Base-by-base conservation (phyloP, 371 early-diverging fungal genomes). In the Batkoa obscura region DNA sequence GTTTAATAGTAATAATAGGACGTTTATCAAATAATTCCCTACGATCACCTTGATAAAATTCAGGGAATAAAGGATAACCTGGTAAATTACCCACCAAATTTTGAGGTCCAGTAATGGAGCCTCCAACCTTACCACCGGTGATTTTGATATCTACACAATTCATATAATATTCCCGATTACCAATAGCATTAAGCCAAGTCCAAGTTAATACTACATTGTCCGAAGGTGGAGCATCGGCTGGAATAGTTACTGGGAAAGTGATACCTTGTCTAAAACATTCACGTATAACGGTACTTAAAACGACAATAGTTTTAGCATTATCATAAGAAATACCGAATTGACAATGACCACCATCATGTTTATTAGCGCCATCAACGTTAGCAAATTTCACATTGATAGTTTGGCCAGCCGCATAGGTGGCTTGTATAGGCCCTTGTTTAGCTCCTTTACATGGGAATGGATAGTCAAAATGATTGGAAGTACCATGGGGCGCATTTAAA, bases 241-340 rank as follows among this genome's bases (percentile, higher is more conserved):
- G 83, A 51, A 83, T 66, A 17, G 57, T 63, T 37, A 83, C 68
- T 3, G 63, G 34, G 50, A 71, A 69, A 23, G 43, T 59, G 12
- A 62, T 42, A 8, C 52, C 42, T 57, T 58, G 58, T 4, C 60
- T 51, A 41, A 75, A 62, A 55, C 58, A 58, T 15, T 39, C 12
- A 3, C 69, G 61, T 45, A 76, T 60, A 47, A 74, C 64, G 34
- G 71, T 72, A 17, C 76, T 63, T 48, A 83, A 23, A n/a, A 78
- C 80, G 1, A 76, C 80, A 61, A 74, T 82, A 43, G 70, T 72
- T 34, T 66, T 64, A 42, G 75, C 81, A 47, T 69, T 67, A 59
- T 84, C 79, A 47, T 76, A 78, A 2, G 75, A 74, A 32, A 84
- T 57, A 1, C 83, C 67, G 58, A 79, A 83, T 63, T 81, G 77